These are phyloP conservation scores for Chytriomyces sp. DNA, from an alignment of 192 early-diverging fungal species.

Conservation along the genomic window DNA sequence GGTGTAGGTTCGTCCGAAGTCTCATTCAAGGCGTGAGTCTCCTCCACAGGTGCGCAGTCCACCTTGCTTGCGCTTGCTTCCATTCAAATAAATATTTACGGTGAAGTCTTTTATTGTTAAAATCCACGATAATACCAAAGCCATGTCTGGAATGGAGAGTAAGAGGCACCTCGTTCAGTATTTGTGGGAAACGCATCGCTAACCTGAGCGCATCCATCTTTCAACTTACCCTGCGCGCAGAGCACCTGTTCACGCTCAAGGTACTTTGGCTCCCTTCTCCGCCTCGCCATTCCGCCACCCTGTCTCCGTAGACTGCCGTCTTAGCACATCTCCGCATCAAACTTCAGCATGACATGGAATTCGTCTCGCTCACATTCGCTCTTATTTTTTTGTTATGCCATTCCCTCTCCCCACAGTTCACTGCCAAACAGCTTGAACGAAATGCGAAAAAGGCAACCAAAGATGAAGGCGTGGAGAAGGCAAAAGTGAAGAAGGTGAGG, in stretches of 20 bases:
- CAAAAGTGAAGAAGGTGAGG: conserved; percentile 85
- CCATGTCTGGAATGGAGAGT: conserved; percentile 26
- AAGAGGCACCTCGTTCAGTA: not conserved
- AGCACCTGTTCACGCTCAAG: conserved; percentile 52
- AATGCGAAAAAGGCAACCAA: conserved; percentile 85
- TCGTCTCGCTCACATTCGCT: not conserved
- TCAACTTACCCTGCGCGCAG: conserved; percentile 8
- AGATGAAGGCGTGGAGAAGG: conserved; percentile 80
- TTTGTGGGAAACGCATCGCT: not conserved
- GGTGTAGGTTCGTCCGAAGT: not conserved
- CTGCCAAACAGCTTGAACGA: conserved; percentile 85
- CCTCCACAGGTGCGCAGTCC: too few relatives aligned
- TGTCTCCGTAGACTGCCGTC: not conserved
- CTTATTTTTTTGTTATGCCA: not conserved
- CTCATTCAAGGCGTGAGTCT: too few relatives aligned
- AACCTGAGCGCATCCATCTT: not conserved
- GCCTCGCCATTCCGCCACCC: conserved; percentile 1
- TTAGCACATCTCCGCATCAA: not conserved
- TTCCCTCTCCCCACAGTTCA: conserved; percentile 65
- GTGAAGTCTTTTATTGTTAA: not conserved
- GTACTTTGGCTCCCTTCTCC: conserved; percentile 7
- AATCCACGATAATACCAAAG: not conserved
- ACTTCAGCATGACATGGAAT: not conserved
- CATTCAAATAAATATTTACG: too few relatives aligned
- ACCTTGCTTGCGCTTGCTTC: too few relatives aligned